A percentile compares a stretch with the other conserved stretches of the same genome.
phyloP scores from a whole-genome alignment of 1,284 basidiomycete species.

The Cryptococcus neoformans region DNA sequence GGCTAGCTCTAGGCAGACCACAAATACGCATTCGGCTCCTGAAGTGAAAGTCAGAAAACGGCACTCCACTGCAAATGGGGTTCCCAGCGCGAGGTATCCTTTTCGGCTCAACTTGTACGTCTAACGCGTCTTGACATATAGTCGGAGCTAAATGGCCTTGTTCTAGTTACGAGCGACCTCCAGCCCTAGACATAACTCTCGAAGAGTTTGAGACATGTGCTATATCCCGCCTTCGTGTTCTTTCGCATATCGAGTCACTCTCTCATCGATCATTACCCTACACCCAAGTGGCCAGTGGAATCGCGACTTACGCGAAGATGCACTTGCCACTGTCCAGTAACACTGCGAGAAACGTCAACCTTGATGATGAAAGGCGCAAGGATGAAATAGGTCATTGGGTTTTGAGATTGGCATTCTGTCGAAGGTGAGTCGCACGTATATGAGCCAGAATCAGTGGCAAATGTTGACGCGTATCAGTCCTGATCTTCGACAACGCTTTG shows the following conservation, averaged over 20 bases:
- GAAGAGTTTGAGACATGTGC: conserved; percentile 96
- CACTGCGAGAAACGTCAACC: conserved; percentile 54
- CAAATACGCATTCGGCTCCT: background rate
- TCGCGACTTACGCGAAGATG: conserved; percentile 40
- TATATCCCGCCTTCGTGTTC: conserved; percentile 74
- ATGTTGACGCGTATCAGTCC: conserved; percentile 59
- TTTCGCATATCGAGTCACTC: conserved; percentile 90
- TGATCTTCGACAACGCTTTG: conserved; percentile 82
- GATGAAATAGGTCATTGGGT: conserved; percentile 97
- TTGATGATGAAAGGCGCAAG: conserved; percentile 68
- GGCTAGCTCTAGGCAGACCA: background rate
- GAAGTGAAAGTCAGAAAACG: conserved; percentile 44
- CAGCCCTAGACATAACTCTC: conserved; percentile 83
- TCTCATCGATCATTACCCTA: conserved; percentile 49
- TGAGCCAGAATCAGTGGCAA: background rate
- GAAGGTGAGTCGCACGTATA: conserved; percentile 65
- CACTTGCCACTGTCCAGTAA: conserved; percentile 60
- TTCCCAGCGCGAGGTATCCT: conserved; percentile 54
- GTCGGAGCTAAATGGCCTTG: background rate
- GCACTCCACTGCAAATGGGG: conserved; percentile 8
- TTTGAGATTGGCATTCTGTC: conserved; percentile 89
- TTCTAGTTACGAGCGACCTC: conserved; percentile 78
- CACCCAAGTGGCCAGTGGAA: conserved; percentile 31
- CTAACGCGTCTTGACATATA: background rate
- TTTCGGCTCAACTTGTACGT: conserved; percentile 76